Base-by-base conservation (phyloP, 257 asterid species). In the Rehmannia glutinosa region DNA sequence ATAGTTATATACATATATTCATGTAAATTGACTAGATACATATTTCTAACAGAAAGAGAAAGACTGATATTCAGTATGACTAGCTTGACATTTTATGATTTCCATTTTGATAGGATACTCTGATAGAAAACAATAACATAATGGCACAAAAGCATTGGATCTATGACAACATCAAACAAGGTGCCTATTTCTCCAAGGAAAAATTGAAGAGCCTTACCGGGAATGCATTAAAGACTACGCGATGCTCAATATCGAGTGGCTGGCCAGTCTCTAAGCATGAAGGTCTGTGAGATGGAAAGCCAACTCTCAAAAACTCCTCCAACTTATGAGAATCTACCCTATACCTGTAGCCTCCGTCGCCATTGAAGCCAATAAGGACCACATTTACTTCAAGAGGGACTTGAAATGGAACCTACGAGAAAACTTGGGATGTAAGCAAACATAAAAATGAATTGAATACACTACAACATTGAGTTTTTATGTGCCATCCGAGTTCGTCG, bases 221-320 rank as follows among this genome's bases (percentile, higher is more conserved):
- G 56, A 94, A 84, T 38, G 78, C 84, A 82, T 91, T 88, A 59
- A 83, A 91, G 70, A 88, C 96, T n/a, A 94, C 62, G 62, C 81
- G 99, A 78, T 94, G 99, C 81, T 94, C 99, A 67, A 94, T 85
- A 78, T 94, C 99, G 79, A 94, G 90, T n/a, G 88, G 95, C 77
- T 94, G 86, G 59, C 96, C 96, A 19, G 99, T 94, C 86, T 91
- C 97, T 71, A 88, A 73, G 85, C 99, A 91, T 8, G 97, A 88
- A 30, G 89, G 99, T 62, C 99, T 84, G 66, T 91, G 97, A 74
- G 97, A 64, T 19, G 96, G 92, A 79, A 85, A 91, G 69, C 87
- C 79, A 49, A 87, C 83, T 81, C 94, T 87, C 86, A 94, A 76
- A 83, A 90, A 83, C 59, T 94, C 97, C 82, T 90, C 97, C 80